Percentiles rank a stretch among this genome's conserved stretches.
phyloP scores from a whole-genome alignment of 768 basidiomycete species.

The Suillus sp. region DNA sequence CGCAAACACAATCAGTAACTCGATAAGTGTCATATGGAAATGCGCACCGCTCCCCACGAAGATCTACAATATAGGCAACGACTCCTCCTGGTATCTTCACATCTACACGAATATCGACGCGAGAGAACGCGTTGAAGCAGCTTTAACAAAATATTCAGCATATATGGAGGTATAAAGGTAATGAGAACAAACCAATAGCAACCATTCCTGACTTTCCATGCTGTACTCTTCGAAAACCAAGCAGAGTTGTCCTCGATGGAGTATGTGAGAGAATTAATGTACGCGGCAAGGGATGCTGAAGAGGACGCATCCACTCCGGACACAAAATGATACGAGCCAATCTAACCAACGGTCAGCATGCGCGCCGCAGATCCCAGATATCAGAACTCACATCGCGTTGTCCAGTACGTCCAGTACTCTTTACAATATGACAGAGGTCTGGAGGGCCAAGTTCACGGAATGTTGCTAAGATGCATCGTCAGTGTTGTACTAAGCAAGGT shows the following conservation, averaged over 20 bases:
- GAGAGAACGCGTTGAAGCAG: conserved; percentile 97
- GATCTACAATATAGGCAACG: conserved; percentile 88
- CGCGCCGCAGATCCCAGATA: conserved; percentile 5
- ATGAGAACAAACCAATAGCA: conserved; percentile 77
- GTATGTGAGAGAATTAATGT: conserved; percentile 98
- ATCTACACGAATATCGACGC: conserved; percentile 95
- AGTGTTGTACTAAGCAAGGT: not conserved
- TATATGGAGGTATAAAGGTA: not conserved
- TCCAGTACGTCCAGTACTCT: conserved; percentile 81
- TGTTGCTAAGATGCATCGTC: conserved; percentile 57
- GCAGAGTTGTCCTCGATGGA: conserved; percentile 87
- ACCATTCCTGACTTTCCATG: conserved; percentile 92
- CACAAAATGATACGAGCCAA: conserved; percentile 95
- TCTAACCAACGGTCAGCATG: conserved; percentile 42
- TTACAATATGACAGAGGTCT: conserved; percentile 94
- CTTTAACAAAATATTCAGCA: conserved; percentile 36
- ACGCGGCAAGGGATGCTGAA: conserved; percentile 95
- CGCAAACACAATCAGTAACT: conserved; percentile 5
- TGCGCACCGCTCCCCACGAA: conserved; percentile 89
- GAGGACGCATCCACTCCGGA: conserved; percentile 99
- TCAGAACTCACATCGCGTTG: conserved; percentile 76
- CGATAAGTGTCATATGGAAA: not conserved
- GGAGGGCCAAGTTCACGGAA: conserved; percentile 98
- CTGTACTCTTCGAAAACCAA: conserved; percentile 86
- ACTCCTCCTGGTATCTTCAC: conserved; percentile 99